Percentiles rank a stretch among this genome's conserved stretches.
phyloP scores from a whole-genome alignment of 2,329 filamentous ascomycete species.

The Pezicula carpinea region DNA sequence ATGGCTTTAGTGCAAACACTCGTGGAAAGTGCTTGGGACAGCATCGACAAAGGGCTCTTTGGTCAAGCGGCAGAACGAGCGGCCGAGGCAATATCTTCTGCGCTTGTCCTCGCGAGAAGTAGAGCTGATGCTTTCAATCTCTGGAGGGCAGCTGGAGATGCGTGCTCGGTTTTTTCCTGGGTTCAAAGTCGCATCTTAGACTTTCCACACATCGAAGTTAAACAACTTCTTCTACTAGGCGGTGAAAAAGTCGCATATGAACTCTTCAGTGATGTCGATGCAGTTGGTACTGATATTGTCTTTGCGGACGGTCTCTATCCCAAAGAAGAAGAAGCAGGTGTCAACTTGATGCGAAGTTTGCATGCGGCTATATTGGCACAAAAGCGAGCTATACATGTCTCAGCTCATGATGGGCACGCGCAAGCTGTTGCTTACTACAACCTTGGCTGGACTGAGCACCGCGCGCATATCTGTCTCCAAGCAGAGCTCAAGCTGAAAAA shows the following conservation, averaged over 20 bases:
- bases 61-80: slow-evolving; percentile 75
- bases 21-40: slow-evolving; percentile 74
- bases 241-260: slow-evolving; percentile 51
- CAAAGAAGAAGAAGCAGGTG: slow-evolving; percentile 25
- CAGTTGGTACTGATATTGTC: slow-evolving; percentile 40
- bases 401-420: slow-evolving; percentile 71
- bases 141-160: slow-evolving; percentile 90
- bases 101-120: slow-evolving; percentile 53
- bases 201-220: slow-evolving; percentile 57
- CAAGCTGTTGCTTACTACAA: slow-evolving; percentile 98
- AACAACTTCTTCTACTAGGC: slow-evolving; percentile 50
- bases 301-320: slow-evolving; percentile 28
- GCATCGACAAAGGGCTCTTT: slow-evolving; percentile 78
- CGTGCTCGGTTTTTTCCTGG: slow-evolving; percentile 77
- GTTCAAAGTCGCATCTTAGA: slow-evolving; percentile 63
- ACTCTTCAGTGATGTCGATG: slow-evolving; percentile 65
- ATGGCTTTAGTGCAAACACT: slow-evolving; percentile 86
- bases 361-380: slow-evolving; percentile 76
- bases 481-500: slow-evolving; percentile 41
- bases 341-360: slow-evolving; percentile 54
- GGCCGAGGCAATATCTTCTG: slow-evolving; percentile 62
- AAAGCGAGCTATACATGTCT: slow-evolving; percentile 76
- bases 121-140: slow-evolving; percentile 79
- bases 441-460: slow-evolving; percentile 87
- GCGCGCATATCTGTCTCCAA: slow-evolving; percentile 66